A percentile compares a stretch with the other conserved stretches of the same genome.
These are phyloP conservation scores for Calonectria henricotiae DNA, from an alignment of 2,329 filamentous ascomycete species.

Conservation along the genomic window DNA sequence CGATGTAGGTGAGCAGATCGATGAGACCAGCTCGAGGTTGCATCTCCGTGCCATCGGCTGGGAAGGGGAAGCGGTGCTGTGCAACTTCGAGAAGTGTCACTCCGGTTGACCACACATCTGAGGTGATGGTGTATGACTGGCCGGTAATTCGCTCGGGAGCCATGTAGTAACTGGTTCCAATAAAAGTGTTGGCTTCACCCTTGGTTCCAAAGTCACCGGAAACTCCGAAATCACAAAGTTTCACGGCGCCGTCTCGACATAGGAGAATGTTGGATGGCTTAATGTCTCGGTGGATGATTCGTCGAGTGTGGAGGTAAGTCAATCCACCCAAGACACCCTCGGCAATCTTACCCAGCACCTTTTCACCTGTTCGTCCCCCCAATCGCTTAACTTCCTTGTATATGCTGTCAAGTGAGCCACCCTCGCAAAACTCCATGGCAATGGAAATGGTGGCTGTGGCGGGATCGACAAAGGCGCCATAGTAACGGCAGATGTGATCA, in stretches of 20 bases:
- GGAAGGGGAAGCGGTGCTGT: constrained; percentile 98
- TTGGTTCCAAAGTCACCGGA: constrained; percentile 99
- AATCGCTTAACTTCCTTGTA: constrained; percentile 98
- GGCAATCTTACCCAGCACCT: constrained; percentile 96
- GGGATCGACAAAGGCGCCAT: constrained; percentile 96
- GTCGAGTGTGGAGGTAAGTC: constrained; percentile 94
- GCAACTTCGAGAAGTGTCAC: constrained; percentile 99
- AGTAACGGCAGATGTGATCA: constrained; percentile 97
- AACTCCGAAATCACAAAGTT: constrained; percentile 98
- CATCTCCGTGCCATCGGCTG: constrained; percentile 95
- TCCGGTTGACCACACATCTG: constrained; percentile 97
- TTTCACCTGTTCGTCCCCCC: constrained; percentile 94
- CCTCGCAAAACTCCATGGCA: constrained; percentile 99
- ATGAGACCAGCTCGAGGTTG: constrained; percentile 94
- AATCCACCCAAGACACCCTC: constrained; percentile 95
- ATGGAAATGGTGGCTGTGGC: constrained; percentile 98
- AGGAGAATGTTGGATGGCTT: constrained; percentile 98
- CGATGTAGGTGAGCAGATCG: constrained; percentile 96
- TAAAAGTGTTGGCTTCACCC: constrained; percentile 98
- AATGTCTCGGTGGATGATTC: constrained; percentile 99
- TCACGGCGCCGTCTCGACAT: constrained; percentile 93
- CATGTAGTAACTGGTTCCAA: constrained; percentile 99
- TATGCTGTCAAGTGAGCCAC: constrained; percentile 94
- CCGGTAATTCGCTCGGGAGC: constrained; percentile 98
- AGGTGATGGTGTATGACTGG: constrained; percentile 98